Evolutionary conservation across 2,329 filamentous ascomycete genomes (phyloP), one percentile per base, ranked within the genome.

Genomic region (Curvularia verruculosa): DNA sequence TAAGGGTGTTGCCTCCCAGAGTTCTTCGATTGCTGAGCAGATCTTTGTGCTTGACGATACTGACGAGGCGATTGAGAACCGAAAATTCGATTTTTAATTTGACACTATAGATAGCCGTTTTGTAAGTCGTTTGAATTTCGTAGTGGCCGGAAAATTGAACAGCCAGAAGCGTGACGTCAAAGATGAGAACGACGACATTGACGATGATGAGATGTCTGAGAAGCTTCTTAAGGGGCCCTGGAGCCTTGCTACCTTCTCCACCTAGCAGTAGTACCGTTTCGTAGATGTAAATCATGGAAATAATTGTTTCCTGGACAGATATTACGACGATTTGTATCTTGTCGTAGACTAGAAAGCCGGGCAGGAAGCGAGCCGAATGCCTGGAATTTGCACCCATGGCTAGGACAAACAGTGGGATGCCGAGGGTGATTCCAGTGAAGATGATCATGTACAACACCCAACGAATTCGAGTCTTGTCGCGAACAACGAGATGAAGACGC

Each of bases 371-470:
- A 9, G 41, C 52, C 49, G 75, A 31, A 71, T 40, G 76, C 59
- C 28, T 54, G 1, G 75, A 75, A 56, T 81, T 82, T 2, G 80
- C 71, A 3, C 81, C 84, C 57, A 79, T 84, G 2, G 82, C 80
- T 31, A 87, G 70, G 1, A 85, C 76, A 1, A 81, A 81, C 10
- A 81, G 41, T 21, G 50, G 50, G 2, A 52, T 19, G 5, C 50
- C 50, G 41, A 52, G 50, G 15, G 10, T 41, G 81, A 86, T 61
- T 18, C 78, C 77, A 62, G 85, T 80, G 54, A 79, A 63, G 24
- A 85, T 77, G 59, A 88, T 87, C 80, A 87, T 84, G 37, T 66
- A 74, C 0, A 86, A 75, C 2, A 85, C 79, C 13, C 80, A 73
- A 2, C 70, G 67, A 8, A 77, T 73, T 84, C 80, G 10, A 6